These are phyloP conservation scores for Paecilomyces sp. DNA, from an alignment of 2,329 filamentous ascomycete genomes.

Conservation along the genomic window DNA sequence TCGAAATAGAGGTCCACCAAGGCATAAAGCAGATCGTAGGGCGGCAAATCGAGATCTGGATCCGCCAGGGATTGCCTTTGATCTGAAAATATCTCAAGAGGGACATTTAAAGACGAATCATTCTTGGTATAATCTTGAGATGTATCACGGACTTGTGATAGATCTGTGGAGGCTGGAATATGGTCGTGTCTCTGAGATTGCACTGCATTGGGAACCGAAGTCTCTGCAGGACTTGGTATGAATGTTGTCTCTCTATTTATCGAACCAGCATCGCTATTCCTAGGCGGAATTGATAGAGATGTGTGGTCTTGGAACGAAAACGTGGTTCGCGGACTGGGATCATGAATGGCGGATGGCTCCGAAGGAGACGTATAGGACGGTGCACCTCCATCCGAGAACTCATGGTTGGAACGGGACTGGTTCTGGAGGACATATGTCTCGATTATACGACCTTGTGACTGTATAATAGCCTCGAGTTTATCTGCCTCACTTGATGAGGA, in stretches of 20 bases:
- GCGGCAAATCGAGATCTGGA: slow-evolving; percentile 62
- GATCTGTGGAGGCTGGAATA: slow-evolving; percentile 12
- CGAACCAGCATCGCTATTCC: slow-evolving; percentile 38
- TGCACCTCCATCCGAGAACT: slow-evolving; percentile 14
- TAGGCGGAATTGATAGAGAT: slow-evolving; percentile 40
- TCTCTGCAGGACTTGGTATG: slow-evolving; percentile 25
- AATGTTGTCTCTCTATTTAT: slow-evolving; percentile 42
- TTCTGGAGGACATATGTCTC: slow-evolving; percentile 46
- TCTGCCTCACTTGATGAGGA: slow-evolving; percentile 34
- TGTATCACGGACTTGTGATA: slow-evolving; percentile 17
- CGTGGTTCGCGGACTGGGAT: slow-evolving; percentile 50
- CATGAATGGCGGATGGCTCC: slow-evolving; percentile 45
- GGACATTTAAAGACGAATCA: slow-evolving; percentile 50
- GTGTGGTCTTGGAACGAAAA: slow-evolving; percentile 58
- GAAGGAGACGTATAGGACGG: slow-evolving; percentile 40
- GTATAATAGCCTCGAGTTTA: slow-evolving; percentile 59
- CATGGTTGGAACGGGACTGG: slow-evolving; percentile 21
- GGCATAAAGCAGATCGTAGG: slow-evolving; percentile 66
- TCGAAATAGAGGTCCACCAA: slow-evolving; percentile 73
- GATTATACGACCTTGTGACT: slow-evolving; percentile 60
- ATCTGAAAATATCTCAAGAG: slow-evolving; percentile 48
- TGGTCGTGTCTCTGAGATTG: slow-evolving; percentile 16
- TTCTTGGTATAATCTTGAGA: slow-evolving; percentile 36
- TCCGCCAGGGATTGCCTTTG: slow-evolving; percentile 38
- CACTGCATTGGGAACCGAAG: slow-evolving; percentile 19